Base-by-base conservation (phyloP, 108 stramenopile species). In the Skeletonema grethae region DNA sequence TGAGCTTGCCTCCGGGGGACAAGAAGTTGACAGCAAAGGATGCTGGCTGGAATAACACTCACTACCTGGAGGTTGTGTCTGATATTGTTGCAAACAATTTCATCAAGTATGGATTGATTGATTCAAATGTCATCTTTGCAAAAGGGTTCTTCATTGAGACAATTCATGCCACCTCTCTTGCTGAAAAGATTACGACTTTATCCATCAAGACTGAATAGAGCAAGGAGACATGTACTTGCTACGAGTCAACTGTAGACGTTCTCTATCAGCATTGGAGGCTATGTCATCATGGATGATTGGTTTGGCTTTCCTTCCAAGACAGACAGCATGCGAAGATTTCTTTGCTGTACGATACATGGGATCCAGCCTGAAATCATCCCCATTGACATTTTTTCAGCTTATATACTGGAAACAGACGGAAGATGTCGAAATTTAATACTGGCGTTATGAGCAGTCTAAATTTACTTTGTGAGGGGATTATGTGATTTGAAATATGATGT, bases 201-300 rank as follows among this genome's bases (percentile, higher is more conserved):
- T 34, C 32, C 4, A 7, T 34, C 32, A 34, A 3, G 32, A 34
- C n/a, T n/a, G n/a, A n/a, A n/a, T n/a, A n/a, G n/a, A n/a, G 7
- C 32, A 34, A 3, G 32, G 32, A 34, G 32, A 34, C 32, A 34
- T 82, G 81, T 82, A 82, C n/a, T n/a, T n/a, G n/a, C n/a, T n/a
- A n/a, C 35, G 76, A 82, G 64, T 77, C 76, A 32, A 78, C 81
- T 10, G 81, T 82, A 13, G 81, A 82, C 45, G 81, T 82, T 15
- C 66, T 82, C 4, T 82, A 80, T 41, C 67, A 66, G 65, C 38
- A 53, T 66, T 66, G 65, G 65, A 16, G 65, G 65, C 7, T 66
- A 53, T 53, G 65, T 66, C 29, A 66, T 66, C 11, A 66, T 66
- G 45, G 65, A 66, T 34, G 65, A 66, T 34, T 66, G 65, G 65